A percentile compares a stretch with the other conserved stretches of the same genome.
These are phyloP conservation scores for Diplogelasinospora grovesii DNA, from an alignment of 495 filamentous ascomycete species.

Conservation along the genomic window DNA sequence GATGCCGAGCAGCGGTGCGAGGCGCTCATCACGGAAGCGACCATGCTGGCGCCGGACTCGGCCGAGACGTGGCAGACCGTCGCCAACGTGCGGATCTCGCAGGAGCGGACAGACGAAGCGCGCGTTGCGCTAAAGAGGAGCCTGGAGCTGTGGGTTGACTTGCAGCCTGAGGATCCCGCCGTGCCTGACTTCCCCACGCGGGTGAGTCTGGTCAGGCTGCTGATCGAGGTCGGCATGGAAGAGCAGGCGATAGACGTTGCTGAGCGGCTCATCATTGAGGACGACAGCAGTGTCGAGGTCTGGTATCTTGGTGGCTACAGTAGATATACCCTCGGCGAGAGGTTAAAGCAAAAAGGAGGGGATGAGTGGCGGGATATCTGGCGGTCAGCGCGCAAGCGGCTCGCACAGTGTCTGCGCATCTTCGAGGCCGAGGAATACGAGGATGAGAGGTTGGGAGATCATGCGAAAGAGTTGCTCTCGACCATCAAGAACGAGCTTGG, in stretches of 20 bases:
- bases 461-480: conserved; percentile 54
- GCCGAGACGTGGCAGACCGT: conserved; percentile 88
- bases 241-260: conserved; percentile 78
- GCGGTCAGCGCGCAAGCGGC: conserved; percentile 55
- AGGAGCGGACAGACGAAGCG: conserved; percentile 69
- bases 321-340: conserved; percentile 69
- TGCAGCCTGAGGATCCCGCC: conserved; percentile 53
- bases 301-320: conserved; percentile 98
- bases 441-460: conserved; percentile 60
- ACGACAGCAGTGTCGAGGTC: conserved; percentile 88
- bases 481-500: conserved; percentile 51
- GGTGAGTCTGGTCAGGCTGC: conserved; percentile 72
- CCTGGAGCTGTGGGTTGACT: conserved; percentile 69
- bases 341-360: conserved; percentile 42
- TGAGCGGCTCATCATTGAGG: conserved; percentile 74
- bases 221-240: conserved; percentile 86
- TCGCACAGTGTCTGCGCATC: conserved; percentile 53
- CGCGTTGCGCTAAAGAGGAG: conserved; percentile 67
- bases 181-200: conserved; percentile 79
- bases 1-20: conserved; percentile 85
- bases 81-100: conserved; percentile 88
- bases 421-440: conserved; percentile 62
- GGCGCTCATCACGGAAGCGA: conserved; percentile 75
- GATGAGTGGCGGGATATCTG: conserved; percentile 42
- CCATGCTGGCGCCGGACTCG: conserved; percentile 63